These are phyloP conservation scores for Hericium rajendrae DNA, from an alignment of 768 basidiomycete genomes.

Conservation along the genomic window DNA sequence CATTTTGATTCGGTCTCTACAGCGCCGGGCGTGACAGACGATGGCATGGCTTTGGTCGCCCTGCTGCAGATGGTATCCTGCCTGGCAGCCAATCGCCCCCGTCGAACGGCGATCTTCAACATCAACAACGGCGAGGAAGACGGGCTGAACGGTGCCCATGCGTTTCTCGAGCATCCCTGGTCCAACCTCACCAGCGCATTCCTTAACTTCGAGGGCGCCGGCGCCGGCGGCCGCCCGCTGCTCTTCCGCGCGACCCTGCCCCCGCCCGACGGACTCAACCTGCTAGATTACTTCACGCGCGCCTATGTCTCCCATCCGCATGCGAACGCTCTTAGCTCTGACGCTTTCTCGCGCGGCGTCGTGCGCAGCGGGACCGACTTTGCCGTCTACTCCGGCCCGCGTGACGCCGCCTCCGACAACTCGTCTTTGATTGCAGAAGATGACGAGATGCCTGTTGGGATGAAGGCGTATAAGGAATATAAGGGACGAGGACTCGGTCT, in stretches of 20 bases:
- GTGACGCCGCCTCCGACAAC: not conserved
- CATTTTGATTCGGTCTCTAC: slow-evolving; percentile 80
- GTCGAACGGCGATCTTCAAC: slow-evolving; percentile 66
- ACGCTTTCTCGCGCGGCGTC: slow-evolving; percentile 56
- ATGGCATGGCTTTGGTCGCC: slow-evolving; percentile 64
- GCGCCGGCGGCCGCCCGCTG: slow-evolving; percentile 67
- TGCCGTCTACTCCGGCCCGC: slow-evolving; percentile 42
- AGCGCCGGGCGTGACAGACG: slow-evolving; percentile 66
- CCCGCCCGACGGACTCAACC: slow-evolving; percentile 29
- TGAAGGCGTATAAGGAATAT: slow-evolving; percentile 1
- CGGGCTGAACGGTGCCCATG: slow-evolving; percentile 61
- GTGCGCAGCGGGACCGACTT: slow-evolving; percentile 70
- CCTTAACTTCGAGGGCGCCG: slow-evolving; percentile 77
- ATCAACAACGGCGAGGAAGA: slow-evolving; percentile 85
- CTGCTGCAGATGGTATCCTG: slow-evolving; percentile 53
- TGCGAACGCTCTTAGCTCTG: slow-evolving; percentile 58
- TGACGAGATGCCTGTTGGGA: not conserved
- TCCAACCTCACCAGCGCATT: slow-evolving; percentile 54
- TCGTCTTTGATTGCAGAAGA: not conserved
- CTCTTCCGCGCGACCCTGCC: slow-evolving; percentile 58
- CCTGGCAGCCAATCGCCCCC: slow-evolving; percentile 33
- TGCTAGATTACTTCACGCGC: slow-evolving; percentile 41
- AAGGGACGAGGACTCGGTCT: slow-evolving; percentile 28
- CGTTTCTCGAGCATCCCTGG: slow-evolving; percentile 70
- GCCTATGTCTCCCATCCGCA: slow-evolving; percentile 53